Base-by-base conservation (phyloP, 2,329 filamentous ascomycete species). In the Alternaria consortialis region DNA sequence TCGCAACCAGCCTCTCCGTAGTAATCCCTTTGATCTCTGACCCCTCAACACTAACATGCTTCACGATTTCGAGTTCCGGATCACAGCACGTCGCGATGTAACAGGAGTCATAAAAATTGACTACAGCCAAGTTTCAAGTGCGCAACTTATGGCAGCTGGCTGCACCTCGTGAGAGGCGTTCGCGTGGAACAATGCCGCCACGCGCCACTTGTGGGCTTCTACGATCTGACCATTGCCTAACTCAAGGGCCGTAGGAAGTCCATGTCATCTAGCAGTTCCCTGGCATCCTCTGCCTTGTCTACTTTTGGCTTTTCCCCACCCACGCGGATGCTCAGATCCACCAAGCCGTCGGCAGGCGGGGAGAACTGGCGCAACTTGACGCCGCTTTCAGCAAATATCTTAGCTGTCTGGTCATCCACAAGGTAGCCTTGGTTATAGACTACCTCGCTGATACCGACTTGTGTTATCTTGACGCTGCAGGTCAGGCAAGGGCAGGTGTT, bases 391-490 rank as follows among this genome's bases (percentile, higher is more conserved):
- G 87, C 83, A 68, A 99, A 91, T 29, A 99, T 91, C 53, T 87
- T 86, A 8, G 94, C 93, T 37, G 93, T 91, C 77, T 87, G 72
- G 15, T 84, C 87, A 74, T 99, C 95, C 90, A 99, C 97, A 77
- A 94, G 94, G 77, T 99, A 99, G 27, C 91, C 89, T 75, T 96
- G 91, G 67, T 89, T 94, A 74, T 97, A 99, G 13, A 99, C 94
- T 13, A 99, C 95, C 83, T 99, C 95, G 42, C 87, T 88, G 67
- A 99, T 97, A 17, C 95, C 95, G 7, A 98, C 93, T 81, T 99
- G 95, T 23, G 93, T 92, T 74, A 99, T 98, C 83, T 99, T 99
- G 83, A 99, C 97, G 73, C 93, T 97, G 80, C 95, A 99, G 2
- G 95, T 99, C 78, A 99, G 83, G 77, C 95, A 99, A 4, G 95